Base-by-base conservation (phyloP, 2,329 filamentous ascomycete genomes). In the Cladosporium austrohemisphaericum region DNA sequence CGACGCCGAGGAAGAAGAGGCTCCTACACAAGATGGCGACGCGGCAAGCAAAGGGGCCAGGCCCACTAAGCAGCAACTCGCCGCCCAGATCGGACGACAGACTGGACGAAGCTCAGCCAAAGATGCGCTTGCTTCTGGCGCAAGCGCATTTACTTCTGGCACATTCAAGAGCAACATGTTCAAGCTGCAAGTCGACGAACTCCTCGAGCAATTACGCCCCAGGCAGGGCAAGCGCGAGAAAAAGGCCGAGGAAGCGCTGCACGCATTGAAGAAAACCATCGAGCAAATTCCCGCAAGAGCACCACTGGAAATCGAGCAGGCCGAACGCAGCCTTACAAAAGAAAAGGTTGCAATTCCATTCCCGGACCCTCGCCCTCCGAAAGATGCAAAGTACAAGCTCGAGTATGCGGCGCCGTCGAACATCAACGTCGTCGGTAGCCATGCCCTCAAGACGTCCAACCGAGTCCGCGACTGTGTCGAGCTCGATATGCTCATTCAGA, bases 371-470 rank as follows among this genome's bases (percentile, higher is more conserved):
- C 81, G 76, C 43, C 91, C 92, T 1, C 74, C 80, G 9, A 81
- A 81, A 60, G 84, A 92, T 65, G 82, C 83, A 25, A 85, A 86
- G 45, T 95, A 95, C 70, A 91, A 89, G 60, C 75, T 97, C 45
- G 76, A 84, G 31, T 95, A 89, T 66, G 77, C 77, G 37, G 85
- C 81, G 62, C 92, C 93, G 2, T 71, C 80, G 6, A 83, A 84
- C 57, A 82, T 93, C 68, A 95, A 95, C 62, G 85, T 95, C 19
- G 85, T 92, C 25, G 93, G 93, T 41, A 95, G 91, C 68, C 92
- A 94, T 71, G 80, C 86, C 9, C 75, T 87, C 44, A 85, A 81
- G 66, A 91, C 84, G 2, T 85, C 88, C 68, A 73, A 82, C 51
- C 86, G 85, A 60, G 75, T 76, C 9, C 29, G 16, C 4, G 44